Conservation (phyloP, 352 stramenopile genomes). For the Phytophthora ohioensis region DNA sequence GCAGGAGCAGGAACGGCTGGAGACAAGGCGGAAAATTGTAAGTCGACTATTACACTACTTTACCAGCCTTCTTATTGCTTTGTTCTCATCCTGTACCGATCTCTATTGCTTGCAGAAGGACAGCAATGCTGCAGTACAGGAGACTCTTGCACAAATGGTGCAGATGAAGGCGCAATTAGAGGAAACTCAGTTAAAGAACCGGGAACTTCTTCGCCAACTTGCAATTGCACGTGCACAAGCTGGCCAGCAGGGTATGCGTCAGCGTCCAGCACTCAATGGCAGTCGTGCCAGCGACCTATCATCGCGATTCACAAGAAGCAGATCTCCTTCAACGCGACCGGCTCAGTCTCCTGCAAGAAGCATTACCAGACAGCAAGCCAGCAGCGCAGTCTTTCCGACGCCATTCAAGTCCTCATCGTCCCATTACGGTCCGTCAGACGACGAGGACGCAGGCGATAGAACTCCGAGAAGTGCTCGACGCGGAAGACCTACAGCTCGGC, state of each 20-base stretch:
- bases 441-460: constrained; percentile 33
- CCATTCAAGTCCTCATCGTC: constrained; percentile 35
- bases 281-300: constrained; percentile 19
- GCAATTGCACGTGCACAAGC: constrained; percentile 66
- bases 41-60: neutral
- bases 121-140: constrained; percentile 56
- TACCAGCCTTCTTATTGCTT: neutral
- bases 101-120: constrained; percentile 46
- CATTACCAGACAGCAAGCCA: constrained; percentile 21
- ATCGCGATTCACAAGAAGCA: constrained; percentile 19
- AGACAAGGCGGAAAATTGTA: constrained; percentile 54
- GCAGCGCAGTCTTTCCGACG: constrained; percentile 16
- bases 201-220: constrained; percentile 76
- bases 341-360: neutral
- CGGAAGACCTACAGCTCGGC: constrained; percentile 19
- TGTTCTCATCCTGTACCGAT: neutral
- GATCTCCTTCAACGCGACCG: constrained; percentile 21
- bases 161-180: constrained; percentile 69
- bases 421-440: constrained; percentile 44
- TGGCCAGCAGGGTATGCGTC: constrained; percentile 21
- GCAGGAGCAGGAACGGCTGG: constrained; percentile 47
- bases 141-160: constrained; percentile 66
- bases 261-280: constrained; percentile 17
- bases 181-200: constrained; percentile 78
- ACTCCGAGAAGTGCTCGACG: constrained; percentile 19